Conservation (phyloP, 2,329 filamentous ascomycete genomes). For the Ophiosphaerella korrae region DNA sequence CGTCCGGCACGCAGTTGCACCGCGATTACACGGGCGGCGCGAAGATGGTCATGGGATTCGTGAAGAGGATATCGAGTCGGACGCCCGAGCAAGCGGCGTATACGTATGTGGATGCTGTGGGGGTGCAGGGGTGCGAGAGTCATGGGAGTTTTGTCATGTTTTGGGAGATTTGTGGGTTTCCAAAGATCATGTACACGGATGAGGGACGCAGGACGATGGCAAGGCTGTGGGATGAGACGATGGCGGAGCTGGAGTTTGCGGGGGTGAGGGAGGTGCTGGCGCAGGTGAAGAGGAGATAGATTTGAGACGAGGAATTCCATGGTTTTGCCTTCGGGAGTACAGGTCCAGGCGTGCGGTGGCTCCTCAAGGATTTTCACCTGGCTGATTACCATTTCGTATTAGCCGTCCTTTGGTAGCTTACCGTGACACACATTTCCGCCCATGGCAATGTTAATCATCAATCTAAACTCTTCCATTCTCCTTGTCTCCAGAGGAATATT, state of each 20-base stretch:
- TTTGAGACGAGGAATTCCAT: background rate
- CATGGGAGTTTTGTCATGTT: constrained; percentile 58
- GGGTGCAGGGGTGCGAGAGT: constrained; percentile 54
- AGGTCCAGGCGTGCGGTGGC: constrained; percentile 57
- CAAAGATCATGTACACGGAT: constrained; percentile 7
- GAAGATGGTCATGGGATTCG: constrained; percentile 25
- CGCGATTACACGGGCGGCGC: constrained; percentile 27
- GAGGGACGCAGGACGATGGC: constrained; percentile 2
- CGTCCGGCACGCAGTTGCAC: constrained; percentile 47
- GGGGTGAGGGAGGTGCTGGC: background rate
- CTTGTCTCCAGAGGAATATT: constrained; percentile 59
- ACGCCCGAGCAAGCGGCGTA: constrained; percentile 13
- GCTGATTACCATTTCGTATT: constrained; percentile 63
- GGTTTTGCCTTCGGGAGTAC: constrained; percentile 37
- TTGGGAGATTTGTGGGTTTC: constrained; percentile 42
- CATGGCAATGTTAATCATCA: constrained; percentile 66
- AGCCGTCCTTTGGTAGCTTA: constrained; percentile 57
- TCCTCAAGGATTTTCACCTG: constrained; percentile 59
- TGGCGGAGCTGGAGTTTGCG: constrained; percentile 11
- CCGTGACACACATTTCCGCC: constrained; percentile 64
- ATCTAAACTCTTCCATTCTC: constrained; percentile 61
- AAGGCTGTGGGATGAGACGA: constrained; percentile 10
- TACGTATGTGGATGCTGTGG: constrained; percentile 54
- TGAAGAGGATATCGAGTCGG: constrained; percentile 32
- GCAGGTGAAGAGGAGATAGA: too few relatives aligned